Evolutionary conservation across 2,329 filamentous ascomycete genomes (phyloP), one percentile per base, ranked within the genome.

Genomic region (Epichloe sp.): DNA sequence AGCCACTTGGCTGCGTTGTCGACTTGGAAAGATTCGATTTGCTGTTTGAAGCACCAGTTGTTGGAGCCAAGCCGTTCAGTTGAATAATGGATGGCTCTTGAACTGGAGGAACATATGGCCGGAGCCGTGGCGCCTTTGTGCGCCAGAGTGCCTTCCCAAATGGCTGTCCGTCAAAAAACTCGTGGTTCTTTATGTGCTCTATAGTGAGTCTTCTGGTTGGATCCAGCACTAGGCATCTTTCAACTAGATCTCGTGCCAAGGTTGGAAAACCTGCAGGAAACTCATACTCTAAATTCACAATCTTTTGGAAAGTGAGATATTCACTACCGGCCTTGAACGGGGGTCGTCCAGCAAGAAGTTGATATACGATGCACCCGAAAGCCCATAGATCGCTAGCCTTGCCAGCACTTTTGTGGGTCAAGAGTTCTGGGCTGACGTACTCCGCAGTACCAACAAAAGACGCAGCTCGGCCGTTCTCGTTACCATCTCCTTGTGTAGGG

Each of bases 371-470:
- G 71, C 93, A 98, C 10, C 93, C 93, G 71, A 95, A 98, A 2
- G 93, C 93, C 93, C 93, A 98, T 47, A 98, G 69, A 68, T 98
- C 93, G 66, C 93, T 97, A 43, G 91, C 88, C 70, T 97, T 98
- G 73, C 91, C 96, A 19, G 91, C 93, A 61, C 87, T 94, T 71
- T 97, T 97, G 63, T 95, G 89, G 34, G 88, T 95, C 50, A 98
- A 74, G n/a, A 98, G 76, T 66, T 98, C 93, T 0, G 93, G 93
- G 62, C 93, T 97, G 58, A 98, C 93, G 62, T 98, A 98, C 67
- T 98, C 93, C 11, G 93, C 93, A 0, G 93, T 98, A 38, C 93
- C 93, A 42, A 98, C 93, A 65, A 98, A 98, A 0, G 93, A 98
- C 37, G 88, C 88, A 12, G 91, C 89, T 57, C 89, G 80, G 57